These are phyloP conservation scores for Termitomyces sp. DNA, from an alignment of 768 basidiomycete species.

Conservation along the genomic window DNA sequence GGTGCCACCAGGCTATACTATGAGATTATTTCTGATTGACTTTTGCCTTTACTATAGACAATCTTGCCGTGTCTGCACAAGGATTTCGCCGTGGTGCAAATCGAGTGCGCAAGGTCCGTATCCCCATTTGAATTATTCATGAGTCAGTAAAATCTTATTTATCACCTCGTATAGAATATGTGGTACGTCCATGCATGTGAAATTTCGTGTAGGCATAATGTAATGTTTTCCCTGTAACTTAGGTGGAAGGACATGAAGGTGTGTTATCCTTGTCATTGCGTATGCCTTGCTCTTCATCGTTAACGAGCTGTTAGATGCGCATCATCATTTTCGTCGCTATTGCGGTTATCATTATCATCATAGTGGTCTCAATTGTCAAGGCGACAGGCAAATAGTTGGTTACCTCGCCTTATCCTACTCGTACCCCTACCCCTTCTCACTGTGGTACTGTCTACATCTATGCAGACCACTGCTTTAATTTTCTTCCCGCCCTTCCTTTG, in stretches of 20 bases:
- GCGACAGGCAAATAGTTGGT: slow-evolving; percentile 51
- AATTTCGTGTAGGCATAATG: slow-evolving; percentile 7
- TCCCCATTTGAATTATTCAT: not conserved
- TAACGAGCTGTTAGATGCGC: slow-evolving; percentile 63
- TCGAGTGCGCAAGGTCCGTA: slow-evolving; percentile 88
- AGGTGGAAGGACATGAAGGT: slow-evolving; percentile 99
- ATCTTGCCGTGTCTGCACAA: slow-evolving; percentile 96
- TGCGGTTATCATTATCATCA: slow-evolving; percentile 88
- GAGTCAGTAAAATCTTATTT: slow-evolving; percentile 4
- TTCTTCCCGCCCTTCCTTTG: not conserved
- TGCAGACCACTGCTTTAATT: slow-evolving; percentile 22
- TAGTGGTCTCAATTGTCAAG: slow-evolving; percentile 93
- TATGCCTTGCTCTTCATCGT: slow-evolving; percentile 5
- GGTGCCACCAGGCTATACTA: not conserved
- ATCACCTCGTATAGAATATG: slow-evolving; percentile 60
- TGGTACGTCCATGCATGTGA: slow-evolving; percentile 52
- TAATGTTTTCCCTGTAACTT: slow-evolving; percentile 6
- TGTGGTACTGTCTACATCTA: slow-evolving; percentile 36
- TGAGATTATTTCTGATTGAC: slow-evolving; percentile 3
- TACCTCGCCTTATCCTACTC: slow-evolving; percentile 8
- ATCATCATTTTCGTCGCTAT: slow-evolving; percentile 93
- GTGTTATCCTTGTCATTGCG: slow-evolving; percentile 12
- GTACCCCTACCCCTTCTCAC: slow-evolving; percentile 15
- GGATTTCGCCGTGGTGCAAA: slow-evolving; percentile 97
- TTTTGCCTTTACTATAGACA: slow-evolving; percentile 50